phyloP scores from a whole-genome alignment of 2,329 filamentous ascomycete species.

The Alternaria sp. region DNA sequence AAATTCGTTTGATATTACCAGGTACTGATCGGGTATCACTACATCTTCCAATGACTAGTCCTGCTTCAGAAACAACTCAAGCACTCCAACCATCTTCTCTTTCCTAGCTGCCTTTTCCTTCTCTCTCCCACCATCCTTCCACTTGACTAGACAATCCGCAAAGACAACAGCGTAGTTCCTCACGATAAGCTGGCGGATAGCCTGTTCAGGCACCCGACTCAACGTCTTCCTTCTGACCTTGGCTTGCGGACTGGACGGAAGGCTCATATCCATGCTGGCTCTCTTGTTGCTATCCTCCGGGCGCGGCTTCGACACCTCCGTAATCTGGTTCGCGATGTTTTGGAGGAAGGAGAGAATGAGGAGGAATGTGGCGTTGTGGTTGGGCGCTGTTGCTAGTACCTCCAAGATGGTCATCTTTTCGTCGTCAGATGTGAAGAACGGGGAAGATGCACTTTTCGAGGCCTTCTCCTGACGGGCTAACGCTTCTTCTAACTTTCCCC shows the following conservation, averaged over 20 bases:
- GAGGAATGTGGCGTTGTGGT: slow-evolving; percentile 87
- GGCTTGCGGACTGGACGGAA: slow-evolving; percentile 41
- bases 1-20: not conserved
- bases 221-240: slow-evolving; percentile 47
- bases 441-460: slow-evolving; percentile 46
- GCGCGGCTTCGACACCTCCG: slow-evolving; percentile 34
- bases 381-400: slow-evolving; percentile 69
- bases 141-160: slow-evolving; percentile 66
- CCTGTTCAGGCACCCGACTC: slow-evolving; percentile 56
- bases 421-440: slow-evolving; percentile 54
- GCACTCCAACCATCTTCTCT: slow-evolving; percentile 68
- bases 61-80: slow-evolving; percentile 70
- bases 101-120: slow-evolving; percentile 66
- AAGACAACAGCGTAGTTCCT: slow-evolving; percentile 70
- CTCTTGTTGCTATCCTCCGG: slow-evolving; percentile 25
- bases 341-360: slow-evolving; percentile 81
- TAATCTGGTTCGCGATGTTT: slow-evolving; percentile 62
- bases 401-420: slow-evolving; percentile 72
- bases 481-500: slow-evolving; percentile 55
- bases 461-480: slow-evolving; percentile 46
- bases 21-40: not conserved
- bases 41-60: not conserved
- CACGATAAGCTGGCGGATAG: slow-evolving; percentile 66
- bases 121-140: slow-evolving; percentile 51
- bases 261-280: slow-evolving; percentile 32